Percentiles rank a stretch among this genome's conserved stretches.
Conservation (phyloP, 2,329 filamentous ascomycete genomes). For the Phaeosphaeria sp. region DNA sequence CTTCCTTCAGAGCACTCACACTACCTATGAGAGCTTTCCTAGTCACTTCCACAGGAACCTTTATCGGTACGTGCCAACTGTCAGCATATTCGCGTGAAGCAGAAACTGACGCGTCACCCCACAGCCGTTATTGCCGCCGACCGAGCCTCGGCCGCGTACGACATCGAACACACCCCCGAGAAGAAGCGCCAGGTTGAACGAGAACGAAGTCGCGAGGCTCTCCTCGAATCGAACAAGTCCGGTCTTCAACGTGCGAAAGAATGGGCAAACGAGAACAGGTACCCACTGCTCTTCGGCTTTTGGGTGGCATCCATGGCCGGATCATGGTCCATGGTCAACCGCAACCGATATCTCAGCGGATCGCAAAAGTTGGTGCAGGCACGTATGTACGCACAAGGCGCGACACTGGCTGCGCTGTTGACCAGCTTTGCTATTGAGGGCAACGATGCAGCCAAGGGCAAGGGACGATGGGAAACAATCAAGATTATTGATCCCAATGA, state of each 20-base stretch:
- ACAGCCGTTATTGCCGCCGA: slow-evolving; percentile 82
- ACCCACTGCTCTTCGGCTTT: slow-evolving; percentile 80
- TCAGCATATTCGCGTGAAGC: background rate
- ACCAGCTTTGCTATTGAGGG: slow-evolving; percentile 84
- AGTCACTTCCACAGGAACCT: slow-evolving; percentile 80
- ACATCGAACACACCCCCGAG: slow-evolving; percentile 69
- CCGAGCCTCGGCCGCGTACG: slow-evolving; percentile 72
- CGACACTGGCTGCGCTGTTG: slow-evolving; percentile 84
- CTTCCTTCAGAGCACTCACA: slow-evolving; percentile 80
- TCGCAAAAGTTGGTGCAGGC: slow-evolving; percentile 93
- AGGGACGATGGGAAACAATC: slow-evolving; percentile 83
- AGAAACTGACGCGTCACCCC: slow-evolving; percentile 17
- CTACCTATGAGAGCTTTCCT: slow-evolving; percentile 92
- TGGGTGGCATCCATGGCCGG: slow-evolving; percentile 83
- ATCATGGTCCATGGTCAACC: slow-evolving; percentile 76
- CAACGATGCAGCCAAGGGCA: slow-evolving; percentile 76
- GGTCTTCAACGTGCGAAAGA: slow-evolving; percentile 67
- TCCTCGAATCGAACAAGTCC: slow-evolving; percentile 62
- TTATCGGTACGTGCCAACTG: slow-evolving; percentile 62
- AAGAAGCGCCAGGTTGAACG: slow-evolving; percentile 40
- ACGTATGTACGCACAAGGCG: slow-evolving; percentile 89
- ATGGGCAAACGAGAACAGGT: slow-evolving; percentile 82
- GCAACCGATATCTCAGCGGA: slow-evolving; percentile 75
- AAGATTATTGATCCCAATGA: slow-evolving; percentile 81
- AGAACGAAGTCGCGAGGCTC: slow-evolving; percentile 41